A percentile compares a stretch with the other conserved stretches of the same genome.
Conservation (phyloP, 2,329 filamentous ascomycete species). For the Ascosphaera aggregata region DNA sequence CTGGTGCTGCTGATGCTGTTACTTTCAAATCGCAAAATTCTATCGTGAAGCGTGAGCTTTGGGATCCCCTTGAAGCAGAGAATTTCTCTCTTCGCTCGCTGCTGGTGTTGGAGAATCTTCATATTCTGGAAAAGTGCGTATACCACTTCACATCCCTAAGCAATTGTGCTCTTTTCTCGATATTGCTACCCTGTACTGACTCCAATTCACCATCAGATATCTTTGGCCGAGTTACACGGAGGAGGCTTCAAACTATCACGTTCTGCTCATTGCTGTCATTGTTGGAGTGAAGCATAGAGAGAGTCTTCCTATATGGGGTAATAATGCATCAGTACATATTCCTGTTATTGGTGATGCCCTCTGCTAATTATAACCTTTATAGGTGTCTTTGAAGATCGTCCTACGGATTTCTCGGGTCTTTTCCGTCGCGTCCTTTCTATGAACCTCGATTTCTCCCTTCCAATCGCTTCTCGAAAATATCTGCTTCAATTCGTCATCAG, state of each 20-base stretch:
- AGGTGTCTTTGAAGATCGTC: constrained; percentile 54
- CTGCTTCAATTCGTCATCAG: constrained; percentile 77
- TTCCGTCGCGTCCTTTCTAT: constrained; percentile 81
- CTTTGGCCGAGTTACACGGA: constrained; percentile 87
- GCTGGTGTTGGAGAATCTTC: constrained; percentile 66
- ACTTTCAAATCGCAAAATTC: constrained; percentile 54
- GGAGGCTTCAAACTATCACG: constrained; percentile 75
- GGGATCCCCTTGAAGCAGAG: constrained; percentile 67
- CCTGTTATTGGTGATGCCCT: constrained; percentile 2
- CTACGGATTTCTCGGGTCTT: constrained; percentile 64
- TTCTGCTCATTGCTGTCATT: constrained; percentile 65
- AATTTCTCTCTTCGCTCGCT: constrained; percentile 57
- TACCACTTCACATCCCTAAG: too few relatives aligned
- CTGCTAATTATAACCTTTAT: constrained; percentile 12
- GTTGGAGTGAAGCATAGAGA: constrained; percentile 76
- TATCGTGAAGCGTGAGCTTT: constrained; percentile 66
- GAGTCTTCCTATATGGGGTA: constrained; percentile 68
- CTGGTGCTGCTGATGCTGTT: constrained; percentile 20
- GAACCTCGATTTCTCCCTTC: constrained; percentile 47
- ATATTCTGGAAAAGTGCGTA: constrained; percentile 64
- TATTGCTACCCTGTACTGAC: too few relatives aligned
- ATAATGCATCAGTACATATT: constrained; percentile 1
- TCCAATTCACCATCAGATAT: constrained; percentile 46
- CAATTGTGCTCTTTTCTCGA: too few relatives aligned
- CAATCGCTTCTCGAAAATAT: constrained; percentile 46